Base-by-base conservation (phyloP, 1,284 basidiomycete genomes). In the Afroboletus lepidellus region DNA sequence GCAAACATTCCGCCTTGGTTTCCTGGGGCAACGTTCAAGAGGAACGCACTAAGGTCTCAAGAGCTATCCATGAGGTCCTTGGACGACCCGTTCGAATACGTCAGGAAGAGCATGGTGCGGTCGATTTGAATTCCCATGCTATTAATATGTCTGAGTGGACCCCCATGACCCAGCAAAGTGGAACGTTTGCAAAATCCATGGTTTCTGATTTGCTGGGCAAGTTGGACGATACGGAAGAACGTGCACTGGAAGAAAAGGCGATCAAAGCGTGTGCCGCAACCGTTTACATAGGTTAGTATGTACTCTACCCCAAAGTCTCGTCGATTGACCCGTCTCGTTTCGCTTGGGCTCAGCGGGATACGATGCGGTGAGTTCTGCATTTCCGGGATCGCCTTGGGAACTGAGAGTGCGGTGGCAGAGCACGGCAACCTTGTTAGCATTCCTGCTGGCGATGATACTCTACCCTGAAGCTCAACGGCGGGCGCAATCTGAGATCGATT, bases 401-500 rank as follows among this genome's bases (percentile, higher is more conserved):
- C 47, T 55, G 23, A 59, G 11, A 18, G 33, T 13, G 4, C 1
- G 50, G 9, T 46, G n/a, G 3, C 46, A 72, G 67, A 71, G 56
- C 12, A 46, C 57, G 37, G 55, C 69, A 5, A 59, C 60, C 11
- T 34, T 70, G 52, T 45, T 46, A 1, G 37, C 56, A 13, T 69
- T 69, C 27, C 1, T 71, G 27, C 60, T 71, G 41, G 61, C 62
- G n/a, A 69, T 69, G 70, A 43, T 56, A 8, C 60, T 69, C n/a
- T 59, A 69, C 38, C 66, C 66, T 0, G 66, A 71, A 5, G 48
- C 56, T 30, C 66, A 69, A 41, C 55, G 44, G 44, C 62, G 62
- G 3, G 69, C 69, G 16, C 70, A 67, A 33, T 60, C 55, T 4
- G 69, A 72, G 51, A 59, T 72, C 0, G 66, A 72, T 25, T 49